These are phyloP conservation scores for Colletotrichum acutatum DNA, from an alignment of 2,329 filamentous ascomycete genomes.

Conservation along the genomic window DNA sequence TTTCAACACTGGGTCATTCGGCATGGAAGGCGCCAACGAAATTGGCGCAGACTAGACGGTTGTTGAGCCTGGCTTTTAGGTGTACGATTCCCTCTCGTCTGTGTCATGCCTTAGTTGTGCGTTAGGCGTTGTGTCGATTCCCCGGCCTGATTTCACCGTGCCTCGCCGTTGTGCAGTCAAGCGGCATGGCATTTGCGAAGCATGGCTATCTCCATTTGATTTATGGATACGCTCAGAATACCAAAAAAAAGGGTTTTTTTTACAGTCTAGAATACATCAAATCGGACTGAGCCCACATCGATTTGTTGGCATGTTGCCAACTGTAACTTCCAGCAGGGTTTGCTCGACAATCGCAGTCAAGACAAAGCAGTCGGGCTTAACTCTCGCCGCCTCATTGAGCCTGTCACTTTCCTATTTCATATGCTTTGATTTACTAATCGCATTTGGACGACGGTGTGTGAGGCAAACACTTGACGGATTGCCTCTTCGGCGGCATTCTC, in stretches of 20 bases:
- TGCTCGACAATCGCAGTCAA: not conserved
- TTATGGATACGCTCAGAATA: conserved; percentile 15
- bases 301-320: not conserved
- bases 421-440: not conserved
- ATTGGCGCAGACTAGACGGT: conserved; percentile 65
- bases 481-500: not conserved
- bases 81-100: not conserved
- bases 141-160: not conserved
- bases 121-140: conserved; percentile 22
- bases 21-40: conserved; percentile 65
- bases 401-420: conserved; percentile 15
- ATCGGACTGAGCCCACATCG: not conserved
- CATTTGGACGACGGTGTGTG: not conserved
- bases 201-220: not conserved
- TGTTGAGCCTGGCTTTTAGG: not conserved
- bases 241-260: conserved; percentile 4
- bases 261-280: not conserved
- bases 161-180: not conserved
- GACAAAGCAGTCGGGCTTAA: not conserved
- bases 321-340: not conserved
- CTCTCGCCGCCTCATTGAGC: not conserved
- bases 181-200: conserved; percentile 3
- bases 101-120: conserved; percentile 5
- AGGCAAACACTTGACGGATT: not conserved
- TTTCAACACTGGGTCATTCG: conserved; percentile 62